Evolutionary conservation across 2,329 filamentous ascomycete genomes (phyloP).

Genomic region (Orbilia ellipsospora): DNA sequence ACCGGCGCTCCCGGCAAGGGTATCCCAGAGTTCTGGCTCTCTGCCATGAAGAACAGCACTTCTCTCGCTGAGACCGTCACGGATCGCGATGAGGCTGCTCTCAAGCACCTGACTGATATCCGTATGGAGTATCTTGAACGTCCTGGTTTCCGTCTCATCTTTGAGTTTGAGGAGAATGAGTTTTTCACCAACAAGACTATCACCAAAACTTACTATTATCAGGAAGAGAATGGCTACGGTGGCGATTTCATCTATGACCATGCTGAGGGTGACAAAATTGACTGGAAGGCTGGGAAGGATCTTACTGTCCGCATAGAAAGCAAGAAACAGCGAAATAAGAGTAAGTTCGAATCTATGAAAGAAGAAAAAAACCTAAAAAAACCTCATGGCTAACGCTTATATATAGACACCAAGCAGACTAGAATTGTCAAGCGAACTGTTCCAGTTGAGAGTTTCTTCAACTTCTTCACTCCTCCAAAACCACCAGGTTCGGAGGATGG

Average conservation of each 20-base stretch:
- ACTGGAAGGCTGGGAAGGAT: constrained; percentile 94
- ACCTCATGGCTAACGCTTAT: constrained; percentile 56
- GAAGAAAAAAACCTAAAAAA: not conserved
- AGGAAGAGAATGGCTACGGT: constrained; percentile 97
- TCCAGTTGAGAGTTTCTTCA: constrained; percentile 97
- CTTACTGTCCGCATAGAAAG: constrained; percentile 94
- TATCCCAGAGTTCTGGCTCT: constrained; percentile 99
- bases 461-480: constrained; percentile 97
- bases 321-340: constrained; percentile 99
- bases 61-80: constrained; percentile 99
- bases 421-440: constrained; percentile 99
- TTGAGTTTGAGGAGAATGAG: constrained; percentile 94
- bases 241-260: constrained; percentile 99
- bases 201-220: constrained; percentile 99
- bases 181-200: constrained; percentile 98
- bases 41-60: constrained; percentile 99
- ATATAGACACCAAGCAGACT: constrained; percentile 94
- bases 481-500: constrained; percentile 76
- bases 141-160: constrained; percentile 97
- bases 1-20: constrained; percentile 71
- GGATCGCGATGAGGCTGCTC: constrained; percentile 91
- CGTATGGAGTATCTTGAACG: constrained; percentile 99
- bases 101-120: constrained; percentile 89
- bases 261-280: constrained; percentile 96
- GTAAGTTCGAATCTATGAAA: constrained; percentile 67